Evolutionary conservation across 768 basidiomycete species (phyloP), one percentile per base, ranked within the genome.

Genomic region (Lentinula aciculospora): DNA sequence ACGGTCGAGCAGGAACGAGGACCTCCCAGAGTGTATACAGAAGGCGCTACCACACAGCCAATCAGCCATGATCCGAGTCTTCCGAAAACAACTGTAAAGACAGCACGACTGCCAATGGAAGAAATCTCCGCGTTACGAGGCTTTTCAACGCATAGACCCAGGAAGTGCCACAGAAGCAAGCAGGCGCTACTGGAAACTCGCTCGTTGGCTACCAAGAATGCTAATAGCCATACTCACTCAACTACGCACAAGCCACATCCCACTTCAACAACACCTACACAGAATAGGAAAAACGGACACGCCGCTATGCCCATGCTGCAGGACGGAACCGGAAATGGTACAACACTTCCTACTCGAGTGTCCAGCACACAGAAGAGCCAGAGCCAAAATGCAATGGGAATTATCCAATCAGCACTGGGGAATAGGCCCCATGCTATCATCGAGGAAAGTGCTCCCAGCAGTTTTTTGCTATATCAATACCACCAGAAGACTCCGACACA

Each of bases 231-330:
- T 68, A 0, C 60, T 72, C 9, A 57, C 67, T 27, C 71, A 73
- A 47, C 66, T 74, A 2, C 58, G 70, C 10, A 68, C 67, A 3
- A 67, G 68, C 1, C 72, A 74, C 49, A 57, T 55, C 3, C 65
- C 66, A 0, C 65, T 74, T 0, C 63, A 68, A 31, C 25, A 59
- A 6, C 66, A 72, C 60, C 66, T 78, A 0, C 45, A 66, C 36
- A 19, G 55, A 27, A 62, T 69, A 46, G n/a, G 31, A 1, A 58
- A 57, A 28, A 36, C 56, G 0, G 60, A 67, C 54, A 42, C 63
- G 0, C 64, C 66, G 2, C 9, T 56, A 4, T 65, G 62, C 60
- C 62, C 60, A 1, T 34, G 32, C 32, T 34, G 32, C 13, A 8
- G 13, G 9, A 7, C 7, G 12, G 8, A 32, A 7, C 32, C 32